Base-by-base conservation (phyloP, 306 rosid genomes). In the Neltuma alba region DNA sequence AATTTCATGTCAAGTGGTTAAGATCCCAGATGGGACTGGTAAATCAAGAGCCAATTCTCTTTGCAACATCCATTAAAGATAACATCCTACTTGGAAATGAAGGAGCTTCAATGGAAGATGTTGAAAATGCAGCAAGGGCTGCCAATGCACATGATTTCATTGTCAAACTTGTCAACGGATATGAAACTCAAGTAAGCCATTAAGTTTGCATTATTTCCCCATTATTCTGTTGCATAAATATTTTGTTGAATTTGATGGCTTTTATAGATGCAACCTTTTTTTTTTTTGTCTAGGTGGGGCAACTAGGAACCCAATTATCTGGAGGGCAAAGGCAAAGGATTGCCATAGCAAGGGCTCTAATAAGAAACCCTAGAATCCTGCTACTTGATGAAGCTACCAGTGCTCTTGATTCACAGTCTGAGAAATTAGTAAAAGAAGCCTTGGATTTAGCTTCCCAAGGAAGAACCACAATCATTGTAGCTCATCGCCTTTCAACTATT, bases 311-410 rank as follows among this genome's bases (percentile, higher is more conserved):
- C 81, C 97, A 93, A 25, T 75, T 93, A 40, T 91, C 95, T 23
- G 95, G 97, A 82, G 90, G 98, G 42, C 92, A 93, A 83, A 93
- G 90, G 82, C 98, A 93, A 76, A 75, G 98, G 82, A 89, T 93
- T 81, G 93, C 93, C 21, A 93, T 93, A 74, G 98, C 98, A 66
- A 93, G 95, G 71, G 95, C 97, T 31, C 47, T 89, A 47, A 74
- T 93, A 76, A 74, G 97, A 78, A 87, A 93, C 70, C 95, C 95
- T 1, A 91, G 83, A 86, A 90, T 91, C 60, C 87, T 93, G 15
- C n/a, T n/a, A n/a, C n/a, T n/a, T n/a, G n/a, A n/a, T n/a, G n/a
- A n/a, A n/a, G n/a, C n/a, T n/a, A n/a, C 81, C 1, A 93, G 95
- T 84, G 97, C 97, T 70, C 84, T 91, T 81, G 98, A 93, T 87